These are phyloP conservation scores for Sporothrix pseudoabietina DNA, from an alignment of 2,329 filamentous ascomycete species.

Conservation along the genomic window DNA sequence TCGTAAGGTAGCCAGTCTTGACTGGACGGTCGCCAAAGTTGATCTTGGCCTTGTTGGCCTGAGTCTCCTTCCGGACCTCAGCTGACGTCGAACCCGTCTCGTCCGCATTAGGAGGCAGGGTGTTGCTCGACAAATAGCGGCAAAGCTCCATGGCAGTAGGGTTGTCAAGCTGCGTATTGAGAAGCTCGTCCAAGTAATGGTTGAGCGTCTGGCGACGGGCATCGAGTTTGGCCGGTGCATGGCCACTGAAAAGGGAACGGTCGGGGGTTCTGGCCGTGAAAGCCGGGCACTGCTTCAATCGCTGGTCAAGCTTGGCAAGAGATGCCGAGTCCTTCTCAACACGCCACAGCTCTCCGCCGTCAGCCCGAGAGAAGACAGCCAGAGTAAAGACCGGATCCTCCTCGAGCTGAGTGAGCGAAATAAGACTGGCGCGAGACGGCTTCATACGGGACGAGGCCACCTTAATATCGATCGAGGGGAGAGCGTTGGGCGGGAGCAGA, in stretches of 20 bases:
- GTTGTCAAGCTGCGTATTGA: constrained; percentile 81
- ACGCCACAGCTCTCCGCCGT: constrained; percentile 82
- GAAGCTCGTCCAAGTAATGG: constrained; percentile 78
- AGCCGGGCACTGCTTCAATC: constrained; percentile 71
- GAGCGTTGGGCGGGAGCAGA: constrained; percentile 81
- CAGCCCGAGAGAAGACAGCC: constrained; percentile 76
- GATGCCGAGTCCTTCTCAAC: constrained; percentile 89
- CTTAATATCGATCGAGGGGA: constrained; percentile 81
- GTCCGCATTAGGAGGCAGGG: constrained; percentile 63
- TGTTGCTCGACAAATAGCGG: constrained; percentile 75
- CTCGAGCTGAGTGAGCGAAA: constrained; percentile 77
- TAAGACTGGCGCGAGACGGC: constrained; percentile 81
- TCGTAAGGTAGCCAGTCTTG: constrained; percentile 90
- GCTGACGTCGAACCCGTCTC: constrained; percentile 50
- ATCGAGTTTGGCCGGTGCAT: constrained; percentile 92
- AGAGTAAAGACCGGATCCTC: constrained; percentile 94
- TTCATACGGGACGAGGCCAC: constrained; percentile 95
- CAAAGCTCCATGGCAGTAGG: constrained; percentile 78
- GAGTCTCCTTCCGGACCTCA: constrained; percentile 41
- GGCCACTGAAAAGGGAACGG: constrained; percentile 81
- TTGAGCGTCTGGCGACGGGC: constrained; percentile 79
- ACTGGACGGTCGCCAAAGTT: constrained; percentile 67
- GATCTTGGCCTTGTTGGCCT: constrained; percentile 45
- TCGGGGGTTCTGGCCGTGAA: constrained; percentile 82
- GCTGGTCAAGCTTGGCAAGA: constrained; percentile 77